Evolutionary conservation across 177 flowering plant species (phyloP), one percentile per base, ranked within the genome.

Genomic region (Vitis hybrid): DNA sequence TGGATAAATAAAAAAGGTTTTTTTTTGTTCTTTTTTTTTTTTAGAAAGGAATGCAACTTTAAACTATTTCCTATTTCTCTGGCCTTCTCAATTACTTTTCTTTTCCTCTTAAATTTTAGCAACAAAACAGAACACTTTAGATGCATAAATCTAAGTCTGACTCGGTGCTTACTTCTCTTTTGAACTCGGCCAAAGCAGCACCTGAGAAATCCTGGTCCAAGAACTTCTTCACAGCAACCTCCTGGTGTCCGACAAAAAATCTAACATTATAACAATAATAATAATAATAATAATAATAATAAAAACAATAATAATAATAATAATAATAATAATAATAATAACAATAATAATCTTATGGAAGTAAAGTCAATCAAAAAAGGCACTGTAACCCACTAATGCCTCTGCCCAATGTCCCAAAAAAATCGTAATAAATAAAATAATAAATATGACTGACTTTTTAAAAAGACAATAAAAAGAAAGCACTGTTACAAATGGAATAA

Each of bases 201-300:
- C 99, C 98, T 52, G 96, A 91, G 75, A 95, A 95, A 78, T 95
- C 99, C 85, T 95, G 99, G 67, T 95, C 98, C 67, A 95, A 79
- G 80, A 93, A 95, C 81, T 95, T 95, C 82, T 95, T 95, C 62
- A 95, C 98, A 70, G 98, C 99, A 69, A 95, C 99, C 80, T 95
- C 98, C 99, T 95, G 84, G 19, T n/a, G 56, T 65, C 61, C 34
- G 71, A 64, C 56, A 83, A 74, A 55, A 70, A 63, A 74, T 40
- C 67, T 60, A 34, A 48, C 56, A 15, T 50, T 51, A 69, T 34
- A 23, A 50, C 5, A 19, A 23, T 2, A 23, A 49, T 12, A 4
- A 48, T 12, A 68, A 50, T 15, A 61, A 61, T 6, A 13, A 68
- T 12, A 59, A n/a, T 26, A 26, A 23, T 23, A 23, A 49, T 12